Evolutionary conservation across 129 eudicot species (phyloP).

Genomic region (Cynara cardunculus): DNA sequence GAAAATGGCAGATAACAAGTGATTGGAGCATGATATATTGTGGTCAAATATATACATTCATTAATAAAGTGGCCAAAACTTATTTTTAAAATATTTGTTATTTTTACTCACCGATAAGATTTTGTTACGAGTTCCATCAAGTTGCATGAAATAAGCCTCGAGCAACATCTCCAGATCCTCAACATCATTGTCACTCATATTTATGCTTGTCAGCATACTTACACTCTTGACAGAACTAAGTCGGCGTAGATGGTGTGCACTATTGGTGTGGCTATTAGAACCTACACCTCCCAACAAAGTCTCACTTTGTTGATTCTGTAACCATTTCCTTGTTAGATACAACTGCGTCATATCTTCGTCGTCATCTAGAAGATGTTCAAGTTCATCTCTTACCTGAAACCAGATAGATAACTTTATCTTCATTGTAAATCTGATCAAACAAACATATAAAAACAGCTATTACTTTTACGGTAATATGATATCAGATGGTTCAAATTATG

Average conservation of each 20-base stretch:
- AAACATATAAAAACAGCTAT: not conserved
- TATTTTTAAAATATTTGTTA: not conserved
- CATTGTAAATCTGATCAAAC: not conserved
- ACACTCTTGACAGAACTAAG: conserved; percentile 79
- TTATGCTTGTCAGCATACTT: conserved; percentile 67
- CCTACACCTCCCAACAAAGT: conserved; percentile 50
- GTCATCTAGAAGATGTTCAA: conserved; percentile 98
- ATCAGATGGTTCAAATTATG: too few relatives aligned
- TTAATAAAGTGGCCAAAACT: not conserved
- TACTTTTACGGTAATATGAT: too few relatives aligned
- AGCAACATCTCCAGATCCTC: conserved; percentile 99
- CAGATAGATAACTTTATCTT: not conserved
- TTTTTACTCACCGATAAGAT: conserved; percentile 75
- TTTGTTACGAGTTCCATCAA: conserved; percentile 98
- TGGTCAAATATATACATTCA: not conserved
- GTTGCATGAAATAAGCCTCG: conserved; percentile 98
- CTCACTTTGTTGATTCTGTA: conserved; percentile 76
- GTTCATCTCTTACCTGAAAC: conserved; percentile 91
- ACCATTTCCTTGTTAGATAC: conserved; percentile 82
- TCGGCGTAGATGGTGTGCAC: conserved; percentile 50
- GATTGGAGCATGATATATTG: not conserved
- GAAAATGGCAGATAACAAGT: not conserved
- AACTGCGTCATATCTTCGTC: conserved; percentile 94
- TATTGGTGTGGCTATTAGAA: conserved; percentile 48
- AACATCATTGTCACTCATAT: conserved; percentile 63